Percentiles rank a stretch among this genome's conserved stretches.
These are phyloP conservation scores for Pelargonium fulgidum DNA, from an alignment of 441 rosid genomes.

Conservation along the genomic window DNA sequence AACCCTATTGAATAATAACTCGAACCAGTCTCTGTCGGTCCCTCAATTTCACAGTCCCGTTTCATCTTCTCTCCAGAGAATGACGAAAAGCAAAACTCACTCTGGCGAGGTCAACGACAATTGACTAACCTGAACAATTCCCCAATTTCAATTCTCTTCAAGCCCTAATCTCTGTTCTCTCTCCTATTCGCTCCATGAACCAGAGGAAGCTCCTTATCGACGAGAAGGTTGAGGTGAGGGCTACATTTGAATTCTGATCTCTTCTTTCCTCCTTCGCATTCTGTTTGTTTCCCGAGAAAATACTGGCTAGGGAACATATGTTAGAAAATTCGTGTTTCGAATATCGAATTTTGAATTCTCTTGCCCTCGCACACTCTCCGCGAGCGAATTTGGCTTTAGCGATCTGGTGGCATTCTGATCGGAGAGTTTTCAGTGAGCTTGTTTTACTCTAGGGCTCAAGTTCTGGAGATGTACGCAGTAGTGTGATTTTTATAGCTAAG, in stretches of 20 bases:
- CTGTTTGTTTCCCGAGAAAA: slow-evolving; percentile 2
- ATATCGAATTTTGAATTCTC: neutral
- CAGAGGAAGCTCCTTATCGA: slow-evolving; percentile 8
- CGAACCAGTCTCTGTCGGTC: too few species aligned
- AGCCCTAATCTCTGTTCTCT: too few species aligned
- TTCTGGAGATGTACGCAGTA: neutral
- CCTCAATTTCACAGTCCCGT: too few species aligned
- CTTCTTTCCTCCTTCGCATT: neutral
- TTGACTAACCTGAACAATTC: neutral
- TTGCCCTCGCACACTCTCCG: neutral
- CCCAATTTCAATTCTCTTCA: neutral
- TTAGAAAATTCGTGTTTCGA: neutral
- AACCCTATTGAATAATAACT: too few species aligned
- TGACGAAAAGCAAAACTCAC: too few species aligned
- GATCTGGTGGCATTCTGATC: neutral
- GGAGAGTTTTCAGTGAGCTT: neutral
- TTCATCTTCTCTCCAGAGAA: too few species aligned
- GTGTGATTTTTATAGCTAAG: neutral
- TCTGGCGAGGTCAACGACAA: neutral
- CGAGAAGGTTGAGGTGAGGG: slow-evolving; percentile 4
- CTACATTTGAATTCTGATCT: neutral
- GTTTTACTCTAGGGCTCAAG: neutral
- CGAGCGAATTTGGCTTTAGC: neutral
- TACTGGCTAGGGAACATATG: neutral
- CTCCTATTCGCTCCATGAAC: neutral